These are phyloP conservation scores for Candida silvatica DNA, from an alignment of 805 yeast species.

Conservation along the genomic window DNA sequence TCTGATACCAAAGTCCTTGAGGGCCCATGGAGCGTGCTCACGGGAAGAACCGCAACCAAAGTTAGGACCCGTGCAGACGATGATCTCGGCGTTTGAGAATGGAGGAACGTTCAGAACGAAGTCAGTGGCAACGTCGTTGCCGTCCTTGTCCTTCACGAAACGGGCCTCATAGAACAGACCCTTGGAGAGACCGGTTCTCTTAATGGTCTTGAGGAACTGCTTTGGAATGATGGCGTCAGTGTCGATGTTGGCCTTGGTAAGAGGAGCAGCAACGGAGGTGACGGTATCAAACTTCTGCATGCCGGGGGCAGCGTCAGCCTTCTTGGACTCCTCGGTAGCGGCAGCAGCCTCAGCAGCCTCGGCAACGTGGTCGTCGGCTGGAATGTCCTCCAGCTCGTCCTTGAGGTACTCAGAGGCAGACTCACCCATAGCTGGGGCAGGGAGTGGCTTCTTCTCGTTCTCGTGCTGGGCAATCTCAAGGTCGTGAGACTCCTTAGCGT, in stretches of 20 bases:
- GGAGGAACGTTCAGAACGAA: constrained; percentile 84
- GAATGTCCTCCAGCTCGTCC: constrained; percentile 55
- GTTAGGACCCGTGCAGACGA: constrained; percentile 92
- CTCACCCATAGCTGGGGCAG: constrained; percentile 35
- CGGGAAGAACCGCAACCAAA: constrained; percentile 99
- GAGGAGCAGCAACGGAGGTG: constrained; percentile 87
- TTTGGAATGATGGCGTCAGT: constrained; percentile 99
- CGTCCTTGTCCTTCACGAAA: constrained; percentile 58
- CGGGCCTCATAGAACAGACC: constrained; percentile 93
- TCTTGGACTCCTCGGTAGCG: not conserved
- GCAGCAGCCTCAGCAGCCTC: constrained; percentile 27
- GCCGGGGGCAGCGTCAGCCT: constrained; percentile 29
- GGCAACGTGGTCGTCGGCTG: constrained; percentile 31
- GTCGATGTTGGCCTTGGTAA: constrained; percentile 91
- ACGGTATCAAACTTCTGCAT: constrained; percentile 70
- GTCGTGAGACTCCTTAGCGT: constrained; percentile 37
- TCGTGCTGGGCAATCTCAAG: constrained; percentile 64
- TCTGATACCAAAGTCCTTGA: constrained; percentile 94
- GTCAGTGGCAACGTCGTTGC: constrained; percentile 77
- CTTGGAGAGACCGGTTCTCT: constrained; percentile 83
- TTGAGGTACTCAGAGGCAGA: constrained; percentile 35
- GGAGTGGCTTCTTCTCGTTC: constrained; percentile 54
- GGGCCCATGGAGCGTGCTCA: constrained; percentile 99
- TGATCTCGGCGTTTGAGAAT: constrained; percentile 68
- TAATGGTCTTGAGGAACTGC: constrained; percentile 95